phyloP scores from a whole-genome alignment of 1,284 basidiomycete species.

The Pholiota adiposa region DNA sequence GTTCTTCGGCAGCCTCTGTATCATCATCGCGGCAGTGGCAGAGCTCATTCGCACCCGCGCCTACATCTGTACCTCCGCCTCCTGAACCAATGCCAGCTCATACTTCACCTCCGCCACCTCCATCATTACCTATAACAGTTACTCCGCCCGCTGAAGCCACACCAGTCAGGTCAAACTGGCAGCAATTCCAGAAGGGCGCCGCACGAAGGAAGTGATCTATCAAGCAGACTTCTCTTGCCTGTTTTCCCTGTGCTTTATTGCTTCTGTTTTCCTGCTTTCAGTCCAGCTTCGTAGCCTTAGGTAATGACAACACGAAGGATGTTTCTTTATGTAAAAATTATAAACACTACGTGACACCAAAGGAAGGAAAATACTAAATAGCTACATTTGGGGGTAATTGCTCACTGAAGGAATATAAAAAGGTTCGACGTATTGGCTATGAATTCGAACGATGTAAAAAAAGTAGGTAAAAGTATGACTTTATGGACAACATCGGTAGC shows the following conservation, averaged over 20 bases:
- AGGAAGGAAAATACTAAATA: constrained; percentile 35
- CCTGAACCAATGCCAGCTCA: constrained; percentile 16
- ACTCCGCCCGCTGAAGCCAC: constrained; percentile 27
- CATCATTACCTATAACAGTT: constrained; percentile 24
- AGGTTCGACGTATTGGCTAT: constrained; percentile 13
- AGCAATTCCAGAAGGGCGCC: constrained; percentile 53
- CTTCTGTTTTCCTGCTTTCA: not conserved
- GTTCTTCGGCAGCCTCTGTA: constrained; percentile 1
- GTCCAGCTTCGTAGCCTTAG: not conserved
- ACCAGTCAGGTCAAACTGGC: constrained; percentile 51
- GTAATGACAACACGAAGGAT: constrained; percentile 12
- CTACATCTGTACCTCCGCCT: constrained; percentile 13
- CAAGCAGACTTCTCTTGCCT: not conserved
- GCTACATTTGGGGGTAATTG: constrained; percentile 38
- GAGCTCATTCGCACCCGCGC: constrained; percentile 14
- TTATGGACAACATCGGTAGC: constrained; percentile 31
- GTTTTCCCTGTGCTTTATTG: not conserved
- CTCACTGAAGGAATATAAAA: constrained; percentile 16
- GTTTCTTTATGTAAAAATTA: constrained; percentile 8
- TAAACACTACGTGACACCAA: constrained; percentile 2
- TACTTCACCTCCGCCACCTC: constrained; percentile 18
- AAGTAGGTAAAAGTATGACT: constrained; percentile 29
- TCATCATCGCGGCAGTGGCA: constrained; percentile 12
- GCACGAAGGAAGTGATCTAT: constrained; percentile 23
- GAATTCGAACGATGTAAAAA: constrained; percentile 24